Evolutionary conservation across 1,139 yeast genomes (phyloP), one percentile per base, ranked within the genome.

Genomic region (Blastobotrys persicus): DNA sequence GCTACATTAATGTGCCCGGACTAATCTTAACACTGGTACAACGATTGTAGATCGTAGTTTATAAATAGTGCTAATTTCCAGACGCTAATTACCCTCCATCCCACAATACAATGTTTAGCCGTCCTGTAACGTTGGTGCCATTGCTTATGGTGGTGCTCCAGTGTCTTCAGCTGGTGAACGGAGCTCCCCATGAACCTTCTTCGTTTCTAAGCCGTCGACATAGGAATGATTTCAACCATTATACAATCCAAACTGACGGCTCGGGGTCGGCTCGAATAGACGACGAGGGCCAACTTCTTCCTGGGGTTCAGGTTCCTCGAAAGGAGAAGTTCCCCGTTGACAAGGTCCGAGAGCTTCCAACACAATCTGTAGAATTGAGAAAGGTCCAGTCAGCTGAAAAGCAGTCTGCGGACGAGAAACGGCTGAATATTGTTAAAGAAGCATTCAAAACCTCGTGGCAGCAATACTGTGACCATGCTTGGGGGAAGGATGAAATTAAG

Each of bases 401-500:
- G 3, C 54, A 50, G 42, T 49, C 56, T 1, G 54, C 41, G 9
- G 46, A 39, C 2, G 48, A 49, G 28, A 47, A 42, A 4, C 77
- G 78, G 38, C 76, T 79, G 48, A 61, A 64, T 2, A 72, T 72
- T 53, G 81, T 84, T 26, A 71, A 68, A 55, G 65, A 69, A 18
- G 84, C 77, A 4, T 80, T 83, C 63, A 60, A 71, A 56, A 76
- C 72, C 37, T 77, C 84, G 7, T 83, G 88, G 87, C 69, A 69
- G 45, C 71, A 77, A 18, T 83, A 83, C 61, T 81, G 78, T 53
- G 68, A 72, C 40, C 66, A 73, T 55, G 88, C 82, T 0, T 81
- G 84, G 80, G 88, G 88, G 2, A 82, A 78, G 74, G 91, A 84
- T 72, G 83, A 80, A 49, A 63, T 76, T 2, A 56, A 55, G 14